Percentiles rank a stretch among this genome's conserved stretches.
These are phyloP conservation scores for Endogone sp. DNA, from an alignment of 192 early-diverging fungal genomes.

Conservation along the genomic window DNA sequence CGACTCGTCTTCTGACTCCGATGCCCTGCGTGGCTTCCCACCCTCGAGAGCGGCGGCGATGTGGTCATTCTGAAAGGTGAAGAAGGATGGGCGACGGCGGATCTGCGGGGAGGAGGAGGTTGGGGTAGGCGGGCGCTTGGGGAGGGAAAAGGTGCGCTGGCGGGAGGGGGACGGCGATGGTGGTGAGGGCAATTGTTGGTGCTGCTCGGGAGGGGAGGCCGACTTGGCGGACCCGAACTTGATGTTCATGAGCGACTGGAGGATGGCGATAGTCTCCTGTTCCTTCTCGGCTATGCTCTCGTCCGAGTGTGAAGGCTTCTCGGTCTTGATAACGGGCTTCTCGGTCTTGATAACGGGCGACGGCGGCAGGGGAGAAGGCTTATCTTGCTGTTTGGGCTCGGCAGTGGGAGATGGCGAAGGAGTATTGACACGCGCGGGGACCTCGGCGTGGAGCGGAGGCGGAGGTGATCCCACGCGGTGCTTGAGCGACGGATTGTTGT, in stretches of 20 bases:
- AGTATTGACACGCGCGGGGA: too few relatives aligned
- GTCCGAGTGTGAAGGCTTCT: conserved; percentile 10
- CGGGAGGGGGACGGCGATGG: neutral
- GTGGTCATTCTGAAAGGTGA: neutral
- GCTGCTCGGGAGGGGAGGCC: neutral
- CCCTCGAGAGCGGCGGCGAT: neutral
- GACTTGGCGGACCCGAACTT: neutral
- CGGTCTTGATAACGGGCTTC: conserved; percentile 21
- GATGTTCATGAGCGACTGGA: neutral
- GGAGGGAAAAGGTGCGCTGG: neutral
- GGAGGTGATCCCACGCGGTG: too few relatives aligned
- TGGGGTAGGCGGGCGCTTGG: neutral
- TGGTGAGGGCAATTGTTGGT: neutral
- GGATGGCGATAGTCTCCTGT: neutral
- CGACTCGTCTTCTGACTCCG: neutral
- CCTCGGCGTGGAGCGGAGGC: too few relatives aligned
- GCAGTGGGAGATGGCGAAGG: too few relatives aligned
- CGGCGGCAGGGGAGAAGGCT: conserved; percentile 11
- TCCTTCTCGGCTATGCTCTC: neutral
- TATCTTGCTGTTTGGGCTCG: neutral
- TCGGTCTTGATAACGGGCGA: neutral
- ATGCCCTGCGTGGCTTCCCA: neutral
- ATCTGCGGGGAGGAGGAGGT: neutral
- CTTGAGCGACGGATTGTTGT: too few relatives aligned
- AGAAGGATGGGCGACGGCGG: neutral